Evolutionary conservation across 2,329 filamentous ascomycete species (phyloP).

Genomic region (Immersiporthe knoxdaviesiana): DNA sequence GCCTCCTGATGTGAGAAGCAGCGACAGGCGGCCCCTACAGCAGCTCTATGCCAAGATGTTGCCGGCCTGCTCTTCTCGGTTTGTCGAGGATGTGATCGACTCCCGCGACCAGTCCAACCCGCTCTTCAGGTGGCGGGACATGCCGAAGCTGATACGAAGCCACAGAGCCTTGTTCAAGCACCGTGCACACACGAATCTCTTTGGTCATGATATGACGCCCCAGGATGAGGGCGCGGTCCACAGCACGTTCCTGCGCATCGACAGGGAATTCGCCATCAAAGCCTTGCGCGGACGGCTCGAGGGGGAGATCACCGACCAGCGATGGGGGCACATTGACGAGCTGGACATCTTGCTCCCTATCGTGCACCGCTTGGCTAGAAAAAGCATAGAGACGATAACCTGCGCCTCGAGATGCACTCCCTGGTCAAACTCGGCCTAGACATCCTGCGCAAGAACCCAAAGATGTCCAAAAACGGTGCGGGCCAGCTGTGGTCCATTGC

Average conservation of each 20-base stretch:
- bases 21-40: constrained; percentile 21
- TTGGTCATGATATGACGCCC: background rate
- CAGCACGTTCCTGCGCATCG: background rate
- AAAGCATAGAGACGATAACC: background rate
- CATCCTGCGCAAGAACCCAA: background rate
- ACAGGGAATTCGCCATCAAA: constrained; percentile 13
- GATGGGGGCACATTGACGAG: constrained; percentile 7
- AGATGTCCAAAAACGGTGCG: background rate
- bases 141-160: background rate
- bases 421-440: constrained; percentile 17
- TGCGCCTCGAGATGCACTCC: background rate
- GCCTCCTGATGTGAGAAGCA: background rate
- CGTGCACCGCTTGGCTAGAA: constrained; percentile 2
- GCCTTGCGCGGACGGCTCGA: constrained; percentile 16
- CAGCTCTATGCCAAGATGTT: constrained; percentile 20
- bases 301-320: constrained; percentile 10
- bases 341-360: constrained; percentile 12
- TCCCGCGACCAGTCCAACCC: constrained; percentile 14
- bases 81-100: constrained; percentile 16
- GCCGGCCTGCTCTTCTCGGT: constrained; percentile 13
- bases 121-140: constrained; percentile 14
- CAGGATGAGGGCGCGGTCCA: background rate
- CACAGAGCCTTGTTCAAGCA: constrained; percentile 1
- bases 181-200: constrained; percentile 15
- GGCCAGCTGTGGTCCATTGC: constrained; percentile 5